Conservation (phyloP, 1,139 yeast species). For the Yamadazyma aaseri region DNA sequence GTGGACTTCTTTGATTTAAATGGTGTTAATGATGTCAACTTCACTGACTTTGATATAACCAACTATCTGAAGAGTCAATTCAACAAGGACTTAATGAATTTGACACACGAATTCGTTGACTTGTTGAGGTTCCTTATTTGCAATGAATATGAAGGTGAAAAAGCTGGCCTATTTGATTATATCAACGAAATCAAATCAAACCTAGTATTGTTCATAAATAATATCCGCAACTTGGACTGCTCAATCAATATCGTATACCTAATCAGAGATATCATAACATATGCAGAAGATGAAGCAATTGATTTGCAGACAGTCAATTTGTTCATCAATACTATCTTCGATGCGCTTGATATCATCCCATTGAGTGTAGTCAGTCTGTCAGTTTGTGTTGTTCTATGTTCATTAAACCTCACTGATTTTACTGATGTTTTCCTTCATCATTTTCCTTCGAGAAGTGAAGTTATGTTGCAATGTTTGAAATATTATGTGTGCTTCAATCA, state of each 20-base stretch:
- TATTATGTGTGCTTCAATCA: slow-evolving; percentile 18
- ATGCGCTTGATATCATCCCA: not conserved
- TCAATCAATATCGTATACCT: slow-evolving; percentile 8
- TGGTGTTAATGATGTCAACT: slow-evolving; percentile 3
- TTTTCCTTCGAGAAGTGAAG: not conserved
- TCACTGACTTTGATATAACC: slow-evolving; percentile 4
- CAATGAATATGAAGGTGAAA: slow-evolving; percentile 12
- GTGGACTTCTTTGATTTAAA: slow-evolving; percentile 8
- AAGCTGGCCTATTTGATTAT: slow-evolving; percentile 5
- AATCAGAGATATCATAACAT: slow-evolving; percentile 14
- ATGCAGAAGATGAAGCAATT: slow-evolving; percentile 8
- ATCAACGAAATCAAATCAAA: slow-evolving; percentile 1
- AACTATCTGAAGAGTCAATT: slow-evolving; percentile 9
- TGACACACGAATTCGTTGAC: slow-evolving; percentile 4
- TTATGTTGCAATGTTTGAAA: slow-evolving; percentile 9
- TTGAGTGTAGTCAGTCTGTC: slow-evolving; percentile 1
- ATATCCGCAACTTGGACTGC: not conserved
- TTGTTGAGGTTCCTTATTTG: slow-evolving; percentile 11
- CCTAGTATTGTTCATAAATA: slow-evolving; percentile 5
- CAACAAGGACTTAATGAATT: slow-evolving; percentile 5
- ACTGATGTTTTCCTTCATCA: slow-evolving; percentile 2
- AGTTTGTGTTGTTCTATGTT: slow-evolving; percentile 4
- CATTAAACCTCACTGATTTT: slow-evolving; percentile 5
- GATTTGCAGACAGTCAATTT: slow-evolving; percentile 1
- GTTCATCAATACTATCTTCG: slow-evolving; percentile 4